These are phyloP conservation scores for Avicennia marina DNA, from an alignment of 257 asterid species.

Conservation along the genomic window DNA sequence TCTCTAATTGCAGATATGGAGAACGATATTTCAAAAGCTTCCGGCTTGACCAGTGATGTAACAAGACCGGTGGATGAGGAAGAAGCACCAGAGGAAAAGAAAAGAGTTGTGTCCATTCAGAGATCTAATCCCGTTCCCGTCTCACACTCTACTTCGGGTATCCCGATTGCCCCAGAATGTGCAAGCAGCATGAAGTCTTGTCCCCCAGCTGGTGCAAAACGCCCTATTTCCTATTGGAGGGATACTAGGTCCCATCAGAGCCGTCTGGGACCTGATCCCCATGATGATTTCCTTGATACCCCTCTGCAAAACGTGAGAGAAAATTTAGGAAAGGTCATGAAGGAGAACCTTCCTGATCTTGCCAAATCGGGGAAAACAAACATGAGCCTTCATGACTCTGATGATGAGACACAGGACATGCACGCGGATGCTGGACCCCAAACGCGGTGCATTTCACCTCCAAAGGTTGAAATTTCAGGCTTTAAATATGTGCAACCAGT, in stretches of 20 bases:
- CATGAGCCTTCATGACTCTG: slow-evolving; percentile 39
- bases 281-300: slow-evolving; percentile 92
- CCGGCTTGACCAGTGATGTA: slow-evolving; percentile 25
- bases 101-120: slow-evolving; percentile 14
- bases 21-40: slow-evolving; percentile 29
- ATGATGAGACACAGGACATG: slow-evolving; percentile 74
- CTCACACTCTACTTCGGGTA: slow-evolving; percentile 39
- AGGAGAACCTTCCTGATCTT: slow-evolving; percentile 29
- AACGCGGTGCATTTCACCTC: slow-evolving; percentile 34
- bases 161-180: slow-evolving; percentile 31
- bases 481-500: slow-evolving; percentile 83
- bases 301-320: slow-evolving; percentile 66
- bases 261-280: slow-evolving; percentile 73
- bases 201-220: slow-evolving; percentile 73
- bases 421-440: slow-evolving; percentile 33
- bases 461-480: slow-evolving; percentile 37
- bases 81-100: slow-evolving; percentile 17
- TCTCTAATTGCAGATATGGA: slow-evolving; percentile 31
- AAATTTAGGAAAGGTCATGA: slow-evolving; percentile 43
- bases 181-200: slow-evolving; percentile 37
- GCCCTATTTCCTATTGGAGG: slow-evolving; percentile 83
- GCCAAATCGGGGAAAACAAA: slow-evolving; percentile 24
- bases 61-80: slow-evolving; percentile 21
- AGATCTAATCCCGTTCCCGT: slow-evolving; percentile 26
- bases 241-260: slow-evolving; percentile 89